These are phyloP conservation scores for Tilletia horrida DNA, from an alignment of 1,284 basidiomycete species.

Conservation along the genomic window DNA sequence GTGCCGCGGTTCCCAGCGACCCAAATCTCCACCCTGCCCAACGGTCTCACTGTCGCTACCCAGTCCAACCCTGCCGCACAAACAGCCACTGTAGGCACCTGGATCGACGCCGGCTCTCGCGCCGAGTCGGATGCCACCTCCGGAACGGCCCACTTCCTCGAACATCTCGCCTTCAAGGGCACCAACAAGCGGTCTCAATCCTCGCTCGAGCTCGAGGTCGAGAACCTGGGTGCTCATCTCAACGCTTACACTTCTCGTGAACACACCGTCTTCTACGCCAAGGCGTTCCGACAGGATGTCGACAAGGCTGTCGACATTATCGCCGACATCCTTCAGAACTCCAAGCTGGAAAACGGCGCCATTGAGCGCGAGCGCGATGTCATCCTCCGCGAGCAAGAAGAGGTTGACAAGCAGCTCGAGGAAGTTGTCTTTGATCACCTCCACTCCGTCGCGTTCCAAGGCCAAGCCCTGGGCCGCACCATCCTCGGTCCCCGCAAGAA, in stretches of 20 bases:
- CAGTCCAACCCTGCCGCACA: constrained; percentile 90
- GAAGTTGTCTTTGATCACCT: constrained; percentile 99
- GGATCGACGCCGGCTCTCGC: constrained; percentile 96
- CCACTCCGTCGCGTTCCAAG: constrained; percentile 93
- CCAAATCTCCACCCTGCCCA: constrained; percentile 48
- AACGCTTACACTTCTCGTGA: constrained; percentile 99
- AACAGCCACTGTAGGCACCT: constrained; percentile 96
- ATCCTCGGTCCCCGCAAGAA: constrained; percentile 96
- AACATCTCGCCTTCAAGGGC: constrained; percentile 79
- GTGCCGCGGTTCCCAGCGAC: constrained; percentile 31
- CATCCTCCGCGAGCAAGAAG: constrained; percentile 95
- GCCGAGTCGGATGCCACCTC: constrained; percentile 91
- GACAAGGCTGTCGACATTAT: constrained; percentile 90
- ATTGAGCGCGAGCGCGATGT: constrained; percentile 96
- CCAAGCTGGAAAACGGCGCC: constrained; percentile 81
- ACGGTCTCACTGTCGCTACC: constrained; percentile 55
- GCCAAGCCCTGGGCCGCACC: constrained; percentile 89
- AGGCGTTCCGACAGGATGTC: constrained; percentile 96
- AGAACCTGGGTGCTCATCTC: constrained; percentile 94
- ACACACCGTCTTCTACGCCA: constrained; percentile 99
- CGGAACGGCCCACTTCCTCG: constrained; percentile 97
- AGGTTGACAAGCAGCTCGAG: constrained; percentile 97
- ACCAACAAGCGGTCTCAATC: constrained; percentile 86
- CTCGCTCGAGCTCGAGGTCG: constrained; percentile 91
- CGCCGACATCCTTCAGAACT: constrained; percentile 96